phyloP scores from a whole-genome alignment of 2,329 filamentous ascomycete species.

The Fusarium sp. region DNA sequence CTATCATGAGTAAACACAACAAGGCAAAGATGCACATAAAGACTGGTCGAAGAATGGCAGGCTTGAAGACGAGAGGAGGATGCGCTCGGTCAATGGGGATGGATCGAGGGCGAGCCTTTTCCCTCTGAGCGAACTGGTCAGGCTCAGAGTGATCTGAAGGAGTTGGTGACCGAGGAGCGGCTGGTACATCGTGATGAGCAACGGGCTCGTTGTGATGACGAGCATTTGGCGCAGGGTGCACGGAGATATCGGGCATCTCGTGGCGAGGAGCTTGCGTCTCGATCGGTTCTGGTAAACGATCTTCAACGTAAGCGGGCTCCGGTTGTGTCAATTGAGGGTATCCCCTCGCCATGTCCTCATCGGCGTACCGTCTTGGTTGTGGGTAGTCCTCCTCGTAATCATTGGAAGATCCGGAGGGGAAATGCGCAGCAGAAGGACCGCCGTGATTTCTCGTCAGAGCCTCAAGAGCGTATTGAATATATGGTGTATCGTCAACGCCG shows the following conservation, averaged over 20 bases:
- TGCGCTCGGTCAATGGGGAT: constrained; percentile 53
- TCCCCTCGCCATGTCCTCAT: constrained; percentile 29
- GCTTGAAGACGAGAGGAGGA: constrained; percentile 74
- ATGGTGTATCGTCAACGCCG: constrained; percentile 84
- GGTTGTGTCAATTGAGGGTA: constrained; percentile 37
- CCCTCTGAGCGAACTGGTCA: constrained; percentile 31
- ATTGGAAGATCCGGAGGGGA: constrained; percentile 55
- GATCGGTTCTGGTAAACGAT: constrained; percentile 40
- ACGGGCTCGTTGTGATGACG: constrained; percentile 18
- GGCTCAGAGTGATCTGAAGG: constrained; percentile 27
- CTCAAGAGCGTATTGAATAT: constrained; percentile 89
- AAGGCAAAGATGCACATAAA: constrained; percentile 70
- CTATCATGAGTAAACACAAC: constrained; percentile 75
- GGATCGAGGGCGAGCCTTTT: constrained; percentile 48
- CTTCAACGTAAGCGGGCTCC: constrained; percentile 44
- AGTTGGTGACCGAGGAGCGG: constrained; percentile 19
- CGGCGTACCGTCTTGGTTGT: constrained; percentile 29
- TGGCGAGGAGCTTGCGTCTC: constrained; percentile 30
- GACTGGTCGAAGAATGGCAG: constrained; percentile 73
- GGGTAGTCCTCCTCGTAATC: constrained; percentile 47
- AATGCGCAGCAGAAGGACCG: constrained; percentile 63
- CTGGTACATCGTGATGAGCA: constrained; percentile 28
- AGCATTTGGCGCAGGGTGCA: constrained; percentile 19
- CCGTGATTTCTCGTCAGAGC: constrained; percentile 82
- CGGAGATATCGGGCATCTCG: constrained; percentile 32